Evolutionary conservation across 2,329 filamentous ascomycete species (phyloP).

Genomic region (Cadophora sp.): DNA sequence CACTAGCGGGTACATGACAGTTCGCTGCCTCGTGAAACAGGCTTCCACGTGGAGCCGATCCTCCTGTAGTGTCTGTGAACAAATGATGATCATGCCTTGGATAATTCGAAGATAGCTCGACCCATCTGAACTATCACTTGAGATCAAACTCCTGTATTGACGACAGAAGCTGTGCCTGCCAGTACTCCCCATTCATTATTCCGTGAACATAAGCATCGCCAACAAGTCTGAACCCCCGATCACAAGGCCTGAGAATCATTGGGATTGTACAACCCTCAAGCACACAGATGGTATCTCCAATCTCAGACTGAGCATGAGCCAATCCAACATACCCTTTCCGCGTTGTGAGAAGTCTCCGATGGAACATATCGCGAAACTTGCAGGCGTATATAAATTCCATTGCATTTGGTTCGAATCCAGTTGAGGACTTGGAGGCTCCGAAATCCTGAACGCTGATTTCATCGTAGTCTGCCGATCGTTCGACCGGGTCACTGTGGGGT

Average conservation of each 20-base stretch:
- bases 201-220: constrained; percentile 30
- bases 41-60: no score
- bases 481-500: background rate
- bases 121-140: background rate
- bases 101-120: background rate
- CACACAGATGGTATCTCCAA: constrained; percentile 23
- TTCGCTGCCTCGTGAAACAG: no score
- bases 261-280: constrained; percentile 21
- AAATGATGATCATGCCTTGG: background rate
- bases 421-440: background rate
- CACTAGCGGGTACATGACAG: no score
- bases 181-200: constrained; percentile 27
- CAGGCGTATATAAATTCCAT: constrained; percentile 4
- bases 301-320: constrained; percentile 9
- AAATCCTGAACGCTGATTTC: constrained; percentile 7
- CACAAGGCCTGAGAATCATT: constrained; percentile 17
- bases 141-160: constrained; percentile 15
- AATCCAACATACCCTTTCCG: constrained; percentile 20
- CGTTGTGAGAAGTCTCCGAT: constrained; percentile 9
- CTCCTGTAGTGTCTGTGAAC: no score
- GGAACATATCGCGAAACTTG: constrained; percentile 15
- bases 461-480: background rate
- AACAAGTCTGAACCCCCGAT: constrained; percentile 16
- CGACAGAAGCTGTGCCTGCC: constrained; percentile 12
- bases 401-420: background rate